Base-by-base conservation (phyloP, 2,329 filamentous ascomycete genomes). In the Drechslera avenae region DNA sequence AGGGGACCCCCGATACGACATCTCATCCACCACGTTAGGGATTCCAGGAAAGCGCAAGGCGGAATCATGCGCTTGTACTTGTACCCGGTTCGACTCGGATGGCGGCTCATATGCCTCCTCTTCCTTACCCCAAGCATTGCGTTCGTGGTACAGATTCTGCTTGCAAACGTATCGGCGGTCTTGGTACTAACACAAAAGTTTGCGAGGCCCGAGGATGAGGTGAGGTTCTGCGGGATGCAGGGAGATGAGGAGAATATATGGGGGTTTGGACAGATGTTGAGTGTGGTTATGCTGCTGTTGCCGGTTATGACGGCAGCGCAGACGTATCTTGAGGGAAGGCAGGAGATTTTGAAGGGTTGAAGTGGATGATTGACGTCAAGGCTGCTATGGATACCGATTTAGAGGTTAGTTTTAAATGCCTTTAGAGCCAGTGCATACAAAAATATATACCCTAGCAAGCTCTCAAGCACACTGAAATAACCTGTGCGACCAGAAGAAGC, bases 251-350 rank as follows among this genome's bases (percentile, higher is more conserved):
- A 69, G 45, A 68, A 71, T 39, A 37, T 52, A 12, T 69, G 66
- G 66, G 64, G 65, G 3, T 69, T 69, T 40, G 63, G 67, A 5
- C 65, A 69, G 51, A 71, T 65, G 16, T 34, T 71, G 52, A 67
- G 63, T 50, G 60, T 68, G 18, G 61, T 63, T 2, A 68, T 71
- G 63, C 44, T 69, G 40, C 31, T 68, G 28, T 21, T 68, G 6
- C 67, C 65, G 1, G 60, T 58, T 7, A 57, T 69, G 50, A 62
- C 59, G 23, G 66, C 66, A 3, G 32, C 52, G 9, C 62, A 69
- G 39, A 62, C 60, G 16, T 69, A 66, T 52, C 42, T 70, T 3
- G 66, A 71, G 44, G 66, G 61, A 1, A 56, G 60, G 32, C 61
- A 67, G 32, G 54, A 65, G 44, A 66, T 71, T 28, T 12, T 28